Base-by-base conservation (phyloP, 23 red algal genomes). In the Gracilaria gracilis region DNA sequence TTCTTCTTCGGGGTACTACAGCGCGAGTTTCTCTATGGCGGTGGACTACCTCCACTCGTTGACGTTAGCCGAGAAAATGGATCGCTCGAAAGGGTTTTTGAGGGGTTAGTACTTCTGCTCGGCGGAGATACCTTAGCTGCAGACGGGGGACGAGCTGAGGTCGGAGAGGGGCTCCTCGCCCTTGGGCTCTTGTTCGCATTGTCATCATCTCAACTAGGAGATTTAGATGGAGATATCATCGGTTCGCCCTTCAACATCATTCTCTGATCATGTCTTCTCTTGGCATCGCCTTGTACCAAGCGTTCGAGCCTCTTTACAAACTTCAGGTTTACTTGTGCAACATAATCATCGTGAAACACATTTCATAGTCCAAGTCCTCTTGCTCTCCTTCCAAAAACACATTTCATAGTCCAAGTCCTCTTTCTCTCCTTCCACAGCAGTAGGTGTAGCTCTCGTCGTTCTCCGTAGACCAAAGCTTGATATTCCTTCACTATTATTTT, bases 161-260 rank as follows among this genome's bases (percentile, higher is more conserved):
- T 39, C 36, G 85, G 71, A 24, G 74, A 80, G 23, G 49, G 70
- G 28, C 49, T 73, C 27, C 44, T 46, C 15, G 85, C 20, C 21
- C 47, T 0, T 19, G 70, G 67, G 31, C 49, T 76, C 29, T 79
- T 77, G 9, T 20, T 13, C 53, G 62, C 85, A 24, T 89, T 50
- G 28, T 89, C 71, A 49, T 55, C 62, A 27, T 89, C 85, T 57
- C 53, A 80, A 12, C 44, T 23, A 64, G 74, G 71, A n/a, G 85
- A 79, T 9, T 67, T 42, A 0, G 85, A 72, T 37, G 38, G 49
- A 27, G 74, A 37, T 38, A 50, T 65, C 40, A 80, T 78, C 42
- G 85, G 85, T 20, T 89, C 85, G 34, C 80, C 85, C 85, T 89
- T 89, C n/a, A 89, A 74, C 71, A 89, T 73, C 71, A 66, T 77